Conservation (phyloP, 1,139 yeast species). For the Taphrina flavorubra region DNA sequence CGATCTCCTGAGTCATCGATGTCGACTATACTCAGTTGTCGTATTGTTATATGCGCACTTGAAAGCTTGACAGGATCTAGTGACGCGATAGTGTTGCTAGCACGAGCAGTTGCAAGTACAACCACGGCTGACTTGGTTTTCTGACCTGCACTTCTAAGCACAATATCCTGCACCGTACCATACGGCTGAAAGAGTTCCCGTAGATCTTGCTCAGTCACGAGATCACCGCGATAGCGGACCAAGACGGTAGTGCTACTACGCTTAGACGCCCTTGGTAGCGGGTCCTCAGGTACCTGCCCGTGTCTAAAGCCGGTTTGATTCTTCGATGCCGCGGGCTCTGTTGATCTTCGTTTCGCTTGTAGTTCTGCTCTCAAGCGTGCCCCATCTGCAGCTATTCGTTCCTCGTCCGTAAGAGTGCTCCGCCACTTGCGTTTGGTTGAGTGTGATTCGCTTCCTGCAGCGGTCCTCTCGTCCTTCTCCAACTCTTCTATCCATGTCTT, state of each 20-base stretch:
- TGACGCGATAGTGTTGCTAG: not conserved
- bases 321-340: not conserved
- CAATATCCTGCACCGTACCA: constrained; percentile 38
- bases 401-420: constrained; percentile 11
- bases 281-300: not conserved
- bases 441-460: not conserved
- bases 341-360: not conserved
- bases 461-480: constrained; percentile 37
- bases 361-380: constrained; percentile 13
- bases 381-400: constrained; percentile 20
- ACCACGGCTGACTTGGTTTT: constrained; percentile 25
- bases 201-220: constrained; percentile 9
- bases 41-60: not conserved
- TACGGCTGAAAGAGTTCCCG: constrained; percentile 30
- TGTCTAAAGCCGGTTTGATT: not conserved
- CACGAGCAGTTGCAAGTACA: not conserved
- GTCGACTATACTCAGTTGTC: not conserved
- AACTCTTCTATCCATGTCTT: constrained; percentile 28
- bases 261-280: not conserved
- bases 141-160: constrained; percentile 11
- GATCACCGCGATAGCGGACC: constrained; percentile 40
- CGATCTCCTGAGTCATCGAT: not conserved
- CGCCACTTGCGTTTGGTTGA: constrained; percentile 35
- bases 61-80: not conserved
- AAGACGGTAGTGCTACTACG: constrained; percentile 39